Evolutionary conservation across 139 green algal genomes (phyloP).

Genomic region (Chlorella sp.): DNA sequence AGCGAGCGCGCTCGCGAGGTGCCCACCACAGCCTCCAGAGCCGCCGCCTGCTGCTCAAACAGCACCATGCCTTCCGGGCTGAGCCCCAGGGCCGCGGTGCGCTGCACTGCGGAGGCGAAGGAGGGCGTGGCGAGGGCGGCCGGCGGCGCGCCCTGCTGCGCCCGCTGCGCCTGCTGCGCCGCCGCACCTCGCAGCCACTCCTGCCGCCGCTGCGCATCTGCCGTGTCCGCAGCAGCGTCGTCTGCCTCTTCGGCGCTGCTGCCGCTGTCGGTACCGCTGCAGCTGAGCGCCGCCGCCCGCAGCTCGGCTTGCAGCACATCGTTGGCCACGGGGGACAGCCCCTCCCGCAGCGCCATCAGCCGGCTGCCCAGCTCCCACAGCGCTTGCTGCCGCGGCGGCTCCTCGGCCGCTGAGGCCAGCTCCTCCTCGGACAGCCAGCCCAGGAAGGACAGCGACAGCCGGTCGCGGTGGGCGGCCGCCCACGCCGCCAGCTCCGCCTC

Average conservation of each 20-base stretch:
- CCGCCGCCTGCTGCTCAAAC: slow-evolving; percentile 50
- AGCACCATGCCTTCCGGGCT: slow-evolving; percentile 40
- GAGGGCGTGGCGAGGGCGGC: background rate
- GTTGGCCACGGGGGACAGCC: slow-evolving; percentile 9
- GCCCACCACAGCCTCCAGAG: slow-evolving; percentile 44
- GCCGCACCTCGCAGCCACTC: background rate
- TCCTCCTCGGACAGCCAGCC: slow-evolving; percentile 34
- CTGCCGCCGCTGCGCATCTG: background rate
- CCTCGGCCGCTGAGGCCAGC: background rate
- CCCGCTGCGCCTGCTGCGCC: slow-evolving; percentile 24
- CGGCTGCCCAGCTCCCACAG: slow-evolving; percentile 43
- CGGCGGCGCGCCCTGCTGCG: slow-evolving; percentile 15
- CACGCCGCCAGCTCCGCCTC: slow-evolving; percentile 29
- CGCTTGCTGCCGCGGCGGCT: slow-evolving; percentile 13
- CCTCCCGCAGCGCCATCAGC: slow-evolving; percentile 41
- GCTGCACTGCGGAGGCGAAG: background rate
- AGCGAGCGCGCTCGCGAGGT: slow-evolving; percentile 21
- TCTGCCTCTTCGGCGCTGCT: background rate
- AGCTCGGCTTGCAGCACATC: slow-evolving; percentile 23
- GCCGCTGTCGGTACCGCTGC: background rate
- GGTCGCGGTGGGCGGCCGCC: slow-evolving; percentile 29
- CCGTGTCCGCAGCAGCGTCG: too few relatives aligned
- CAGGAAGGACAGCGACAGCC: slow-evolving; percentile 33
- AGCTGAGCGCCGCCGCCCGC: slow-evolving; percentile 4
- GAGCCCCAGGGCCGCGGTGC: slow-evolving; percentile 28